Evolutionary conservation across 2,329 filamentous ascomycete species (phyloP).

Genomic region (Colletotrichum sp.): DNA sequence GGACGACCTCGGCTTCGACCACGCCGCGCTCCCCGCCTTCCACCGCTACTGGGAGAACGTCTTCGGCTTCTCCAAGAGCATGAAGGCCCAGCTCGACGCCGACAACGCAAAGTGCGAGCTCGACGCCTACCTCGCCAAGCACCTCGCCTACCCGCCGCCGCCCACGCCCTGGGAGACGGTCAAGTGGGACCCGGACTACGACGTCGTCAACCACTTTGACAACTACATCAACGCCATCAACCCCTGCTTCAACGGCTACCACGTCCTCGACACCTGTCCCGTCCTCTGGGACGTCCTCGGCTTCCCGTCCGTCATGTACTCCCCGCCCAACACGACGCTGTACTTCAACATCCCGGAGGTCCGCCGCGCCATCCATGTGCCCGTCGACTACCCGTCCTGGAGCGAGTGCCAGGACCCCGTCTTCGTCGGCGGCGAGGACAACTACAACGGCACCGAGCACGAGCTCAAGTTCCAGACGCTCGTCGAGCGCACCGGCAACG

Average conservation of each 20-base stretch:
- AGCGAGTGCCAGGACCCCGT: constrained; percentile 2
- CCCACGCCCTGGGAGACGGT: constrained; percentile 51
- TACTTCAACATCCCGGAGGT: constrained; percentile 77
- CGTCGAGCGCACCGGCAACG: constrained; percentile 59
- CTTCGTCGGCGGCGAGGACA: neutral
- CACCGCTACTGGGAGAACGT: constrained; percentile 64
- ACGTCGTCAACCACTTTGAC: constrained; percentile 56
- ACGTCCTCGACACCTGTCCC: constrained; percentile 75
- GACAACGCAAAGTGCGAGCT: constrained; percentile 66
- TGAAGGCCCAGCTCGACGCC: constrained; percentile 54
- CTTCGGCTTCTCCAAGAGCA: constrained; percentile 67
- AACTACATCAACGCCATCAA: constrained; percentile 62
- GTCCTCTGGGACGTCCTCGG: constrained; percentile 71
- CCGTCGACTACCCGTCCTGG: constrained; percentile 33
- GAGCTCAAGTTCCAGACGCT: constrained; percentile 47
- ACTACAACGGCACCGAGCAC: constrained; percentile 5
- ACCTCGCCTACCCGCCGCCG: constrained; percentile 71
- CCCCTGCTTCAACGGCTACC: constrained; percentile 81
- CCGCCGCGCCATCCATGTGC: constrained; percentile 70
- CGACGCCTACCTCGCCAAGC: constrained; percentile 60
- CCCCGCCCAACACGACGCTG: constrained; percentile 62
- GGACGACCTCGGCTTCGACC: neutral
- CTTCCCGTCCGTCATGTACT: constrained; percentile 66
- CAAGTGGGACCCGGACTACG: constrained; percentile 53
- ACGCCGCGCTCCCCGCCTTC: constrained; percentile 59